Conservation (phyloP, 345 rosid genomes). For the Passiflora organensis region DNA sequence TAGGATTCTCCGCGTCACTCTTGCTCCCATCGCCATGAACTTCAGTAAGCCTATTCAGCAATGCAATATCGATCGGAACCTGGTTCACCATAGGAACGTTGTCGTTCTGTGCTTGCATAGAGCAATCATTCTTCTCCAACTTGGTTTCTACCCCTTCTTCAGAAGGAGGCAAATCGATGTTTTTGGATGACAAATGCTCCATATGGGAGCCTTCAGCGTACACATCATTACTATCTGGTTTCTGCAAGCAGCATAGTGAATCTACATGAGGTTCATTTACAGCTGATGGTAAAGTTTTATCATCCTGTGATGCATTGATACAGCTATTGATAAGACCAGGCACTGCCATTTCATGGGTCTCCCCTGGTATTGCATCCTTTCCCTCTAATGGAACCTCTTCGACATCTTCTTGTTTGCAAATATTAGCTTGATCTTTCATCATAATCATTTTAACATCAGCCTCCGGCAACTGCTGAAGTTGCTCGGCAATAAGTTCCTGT, state of each 20-base stretch:
- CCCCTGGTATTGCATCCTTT: constrained; percentile 18
- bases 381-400: constrained; percentile 32
- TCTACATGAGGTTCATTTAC: constrained; percentile 23
- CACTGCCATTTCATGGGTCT: constrained; percentile 13
- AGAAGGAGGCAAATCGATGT: constrained; percentile 15
- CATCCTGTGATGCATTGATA: constrained; percentile 16
- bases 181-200: constrained; percentile 31
- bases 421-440: constrained; percentile 18
- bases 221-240: constrained; percentile 23
- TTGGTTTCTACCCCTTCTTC: constrained; percentile 21
- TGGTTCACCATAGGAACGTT: constrained; percentile 25
- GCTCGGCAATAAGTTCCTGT: constrained; percentile 26
- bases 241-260: constrained; percentile 20
- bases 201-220: constrained; percentile 26
- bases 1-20: constrained; percentile 46
- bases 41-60: constrained; percentile 52
- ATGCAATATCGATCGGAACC: constrained; percentile 43
- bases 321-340: constrained; percentile 11
- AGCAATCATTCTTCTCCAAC: constrained; percentile 22
- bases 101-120: constrained; percentile 28
- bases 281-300: constrained; percentile 26
- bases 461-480: constrained; percentile 22
- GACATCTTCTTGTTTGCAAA: constrained; percentile 17
- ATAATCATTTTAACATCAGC: constrained; percentile 28
- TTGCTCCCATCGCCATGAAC: constrained; percentile 39